These are phyloP conservation scores for Nemania bipapillata DNA, from an alignment of 2,329 filamentous ascomycete genomes.

Conservation along the genomic window DNA sequence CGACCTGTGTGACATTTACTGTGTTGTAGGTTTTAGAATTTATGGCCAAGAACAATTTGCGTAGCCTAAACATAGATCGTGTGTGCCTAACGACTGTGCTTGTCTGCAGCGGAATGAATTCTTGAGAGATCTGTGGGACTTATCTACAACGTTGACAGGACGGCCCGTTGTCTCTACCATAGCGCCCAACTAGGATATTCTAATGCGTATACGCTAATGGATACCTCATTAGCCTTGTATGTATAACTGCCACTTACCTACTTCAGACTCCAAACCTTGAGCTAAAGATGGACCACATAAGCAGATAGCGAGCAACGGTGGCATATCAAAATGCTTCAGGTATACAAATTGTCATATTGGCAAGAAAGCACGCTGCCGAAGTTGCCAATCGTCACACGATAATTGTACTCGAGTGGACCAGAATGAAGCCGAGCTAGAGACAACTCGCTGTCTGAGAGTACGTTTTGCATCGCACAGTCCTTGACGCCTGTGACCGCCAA, in stretches of 20 bases:
- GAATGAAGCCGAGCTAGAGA: slow-evolving; percentile 12
- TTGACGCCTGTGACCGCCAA: slow-evolving; percentile 16
- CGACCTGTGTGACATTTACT: slow-evolving; percentile 9
- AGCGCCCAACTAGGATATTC: neutral
- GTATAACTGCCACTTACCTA: neutral
- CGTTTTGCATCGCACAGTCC: slow-evolving; percentile 4
- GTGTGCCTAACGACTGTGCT: neutral
- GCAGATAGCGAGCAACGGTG: neutral
- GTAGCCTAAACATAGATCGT: slow-evolving; percentile 1
- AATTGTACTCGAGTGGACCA: slow-evolving; percentile 25
- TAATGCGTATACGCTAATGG: neutral
- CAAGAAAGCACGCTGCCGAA: slow-evolving; percentile 20
- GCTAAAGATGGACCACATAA: slow-evolving; percentile 1
- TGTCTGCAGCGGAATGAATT: neutral
- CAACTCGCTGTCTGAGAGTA: neutral
- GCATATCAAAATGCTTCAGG: slow-evolving; percentile 10
- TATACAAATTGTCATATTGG: slow-evolving; percentile 16
- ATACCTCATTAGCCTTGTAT: neutral
- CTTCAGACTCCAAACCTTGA: neutral
- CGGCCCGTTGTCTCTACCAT: neutral
- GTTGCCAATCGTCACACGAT: slow-evolving; percentile 17
- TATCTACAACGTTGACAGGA: neutral
- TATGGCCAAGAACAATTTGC: slow-evolving; percentile 19
- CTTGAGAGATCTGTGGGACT: neutral
- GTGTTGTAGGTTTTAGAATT: slow-evolving; percentile 11